phyloP scores from a whole-genome alignment of 495 filamentous ascomycete genomes.

The Cercophora newfieldiana region DNA sequence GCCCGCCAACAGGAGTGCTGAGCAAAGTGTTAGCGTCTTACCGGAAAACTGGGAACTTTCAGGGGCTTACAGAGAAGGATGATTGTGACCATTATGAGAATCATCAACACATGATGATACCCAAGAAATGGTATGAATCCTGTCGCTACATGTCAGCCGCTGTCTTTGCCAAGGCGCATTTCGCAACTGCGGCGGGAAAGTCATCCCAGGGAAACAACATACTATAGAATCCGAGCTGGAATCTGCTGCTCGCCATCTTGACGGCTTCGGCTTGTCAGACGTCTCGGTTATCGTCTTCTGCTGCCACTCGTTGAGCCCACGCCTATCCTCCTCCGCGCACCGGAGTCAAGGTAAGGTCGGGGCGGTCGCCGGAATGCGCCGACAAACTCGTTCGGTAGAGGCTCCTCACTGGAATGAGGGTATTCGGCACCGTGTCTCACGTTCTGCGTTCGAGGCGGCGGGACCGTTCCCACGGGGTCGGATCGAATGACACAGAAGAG shows the following conservation, averaged over 20 bases:
- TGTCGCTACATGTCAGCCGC: slow-evolving; percentile 35
- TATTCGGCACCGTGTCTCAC: neutral
- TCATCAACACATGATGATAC: slow-evolving; percentile 99
- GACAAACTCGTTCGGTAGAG: neutral
- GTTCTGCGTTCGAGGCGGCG: no score
- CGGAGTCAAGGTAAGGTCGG: slow-evolving; percentile 16
- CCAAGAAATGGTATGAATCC: slow-evolving; percentile 92
- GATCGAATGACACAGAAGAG: neutral
- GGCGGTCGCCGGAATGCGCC: slow-evolving; percentile 2
- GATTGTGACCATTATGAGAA: slow-evolving; percentile 89
- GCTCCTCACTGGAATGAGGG: slow-evolving; percentile 14
- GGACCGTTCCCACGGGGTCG: no score
- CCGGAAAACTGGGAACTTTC: neutral
- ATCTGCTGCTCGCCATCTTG: slow-evolving; percentile 13
- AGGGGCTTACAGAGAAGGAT: slow-evolving; percentile 83
- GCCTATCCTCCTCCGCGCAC: slow-evolving; percentile 18
- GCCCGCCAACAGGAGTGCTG: slow-evolving; percentile 75
- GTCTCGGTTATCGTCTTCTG: neutral
- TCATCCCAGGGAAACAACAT: neutral
- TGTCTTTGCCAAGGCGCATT: neutral
- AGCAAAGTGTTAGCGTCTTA: neutral
- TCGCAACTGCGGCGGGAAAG: neutral
- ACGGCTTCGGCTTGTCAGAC: neutral
- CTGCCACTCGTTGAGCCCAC: slow-evolving; percentile 11
- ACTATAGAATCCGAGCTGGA: slow-evolving; percentile 12